Percentiles rank a stretch among this genome's conserved stretches.
These are phyloP conservation scores for Akebia trifoliata DNA, from an alignment of 164 flowering plant genomes.

Conservation along the genomic window DNA sequence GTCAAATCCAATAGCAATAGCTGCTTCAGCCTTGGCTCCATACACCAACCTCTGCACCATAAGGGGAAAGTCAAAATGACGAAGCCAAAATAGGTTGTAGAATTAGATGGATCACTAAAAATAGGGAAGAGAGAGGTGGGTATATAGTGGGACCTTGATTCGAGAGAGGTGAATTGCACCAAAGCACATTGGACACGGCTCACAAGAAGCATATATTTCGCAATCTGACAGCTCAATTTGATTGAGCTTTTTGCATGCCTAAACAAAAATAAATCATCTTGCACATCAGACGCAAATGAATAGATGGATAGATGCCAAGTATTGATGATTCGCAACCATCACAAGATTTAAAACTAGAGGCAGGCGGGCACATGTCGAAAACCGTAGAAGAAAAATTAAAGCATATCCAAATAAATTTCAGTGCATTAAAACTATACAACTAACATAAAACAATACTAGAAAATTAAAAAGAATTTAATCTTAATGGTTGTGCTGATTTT, in stretches of 20 bases:
- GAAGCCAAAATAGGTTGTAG: not conserved
- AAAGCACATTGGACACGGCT: slow-evolving; percentile 91
- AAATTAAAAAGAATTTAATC: too few species aligned
- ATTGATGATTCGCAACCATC: not conserved
- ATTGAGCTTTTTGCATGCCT: slow-evolving; percentile 93
- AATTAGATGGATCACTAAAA: not conserved
- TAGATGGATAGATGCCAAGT: not conserved
- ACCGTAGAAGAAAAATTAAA: too few species aligned
- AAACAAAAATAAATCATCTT: slow-evolving; percentile 4
- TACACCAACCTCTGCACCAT: slow-evolving; percentile 61
- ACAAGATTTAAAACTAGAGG: too few species aligned
- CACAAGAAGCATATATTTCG: slow-evolving; percentile 83
- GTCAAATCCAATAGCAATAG: slow-evolving; percentile 93
- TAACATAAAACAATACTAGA: too few species aligned
- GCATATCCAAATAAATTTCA: too few species aligned
- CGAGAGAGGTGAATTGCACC: slow-evolving; percentile 86
- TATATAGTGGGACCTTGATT: slow-evolving; percentile 42
- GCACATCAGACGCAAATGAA: not conserved
- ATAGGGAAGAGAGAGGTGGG: not conserved
- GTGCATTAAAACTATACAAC: too few species aligned
- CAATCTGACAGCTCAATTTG: slow-evolving; percentile 66
- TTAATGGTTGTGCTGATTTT: too few species aligned
- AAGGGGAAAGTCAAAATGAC: not conserved
- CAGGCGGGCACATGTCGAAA: too few species aligned
- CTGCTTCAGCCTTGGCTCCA: slow-evolving; percentile 96